These are phyloP conservation scores for Carpinus fangiana DNA, from an alignment of 306 rosid genomes.

Conservation along the genomic window DNA sequence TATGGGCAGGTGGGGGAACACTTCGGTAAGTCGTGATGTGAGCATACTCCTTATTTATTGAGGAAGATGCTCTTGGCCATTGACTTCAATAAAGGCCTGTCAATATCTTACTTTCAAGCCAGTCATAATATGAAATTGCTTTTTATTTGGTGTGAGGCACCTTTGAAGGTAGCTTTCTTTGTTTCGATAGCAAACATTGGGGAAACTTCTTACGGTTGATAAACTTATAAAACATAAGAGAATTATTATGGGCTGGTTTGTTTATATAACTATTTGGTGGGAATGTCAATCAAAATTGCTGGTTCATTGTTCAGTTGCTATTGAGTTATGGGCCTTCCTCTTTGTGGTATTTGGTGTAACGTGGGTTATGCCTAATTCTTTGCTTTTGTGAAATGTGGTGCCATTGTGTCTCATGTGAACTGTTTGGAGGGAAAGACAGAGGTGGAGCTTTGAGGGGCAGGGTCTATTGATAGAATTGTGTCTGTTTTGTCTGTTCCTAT, in stretches of 20 bases:
- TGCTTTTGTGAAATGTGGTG: neutral
- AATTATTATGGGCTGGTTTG: neutral
- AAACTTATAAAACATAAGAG: neutral
- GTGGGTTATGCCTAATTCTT: neutral
- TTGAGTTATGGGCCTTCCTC: neutral
- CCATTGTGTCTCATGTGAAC: neutral
- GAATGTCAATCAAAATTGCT: neutral
- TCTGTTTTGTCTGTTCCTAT: neutral
- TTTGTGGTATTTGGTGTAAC: neutral
- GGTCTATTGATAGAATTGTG: neutral
- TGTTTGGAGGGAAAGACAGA: neutral
- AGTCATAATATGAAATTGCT: neutral
- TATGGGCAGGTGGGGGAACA: neutral
- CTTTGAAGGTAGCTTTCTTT: no score
- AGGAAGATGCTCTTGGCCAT: neutral
- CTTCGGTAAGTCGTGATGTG: neutral
- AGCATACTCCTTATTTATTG: neutral
- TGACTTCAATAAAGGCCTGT: neutral
- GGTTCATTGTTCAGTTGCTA: neutral
- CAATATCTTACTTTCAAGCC: neutral
- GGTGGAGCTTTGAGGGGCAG: neutral
- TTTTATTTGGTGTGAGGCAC: no score
- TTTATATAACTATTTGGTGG: neutral
- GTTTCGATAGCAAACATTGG: neutral
- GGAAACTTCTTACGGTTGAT: neutral